Base-by-base conservation (phyloP, 129 eudicot species). In the Chrysanthemum seticuspe region DNA sequence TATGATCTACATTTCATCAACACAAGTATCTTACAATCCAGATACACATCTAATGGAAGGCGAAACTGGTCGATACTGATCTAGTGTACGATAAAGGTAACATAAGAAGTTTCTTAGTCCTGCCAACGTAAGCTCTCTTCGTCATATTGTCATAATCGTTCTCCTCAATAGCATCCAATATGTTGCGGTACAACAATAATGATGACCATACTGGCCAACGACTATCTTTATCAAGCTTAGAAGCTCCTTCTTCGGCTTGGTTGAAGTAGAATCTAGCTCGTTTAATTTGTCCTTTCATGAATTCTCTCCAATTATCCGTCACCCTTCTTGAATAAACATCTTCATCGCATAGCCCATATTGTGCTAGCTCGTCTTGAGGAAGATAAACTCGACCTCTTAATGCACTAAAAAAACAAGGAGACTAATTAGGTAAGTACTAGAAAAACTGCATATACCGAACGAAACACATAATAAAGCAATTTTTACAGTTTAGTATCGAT, bases 141-240 rank as follows among this genome's bases (percentile, higher is more conserved):
- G 96, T 93, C 81, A 89, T 70, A 74, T 93, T 93, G 78, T 89
- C 95, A 54, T 84, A 93, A 40, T 81, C 94, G 36, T 93, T 93
- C 45, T 85, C 83, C 75, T 89, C 96, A 23, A 93, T 93, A 15
- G 96, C 88, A 79, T 89, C 96, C 85, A 93, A 65, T 18, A 93
- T 89, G 84, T 77, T 73, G 3, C 87, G 79, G 71, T 93, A 93
- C 80, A 93, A 60, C 90, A 93, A 68, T 73, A 90, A 69, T 0
- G 98, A 84, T 40, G 98, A 85, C 98, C 98, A 62, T 87, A 93
- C 98, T 84, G 98, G 96, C 98, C 98, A 93, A 57, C 97, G 94
- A 63, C 98, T 93, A 84, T 88, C 97, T 74, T 83, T 79, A 79
- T 86, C 84, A n/a, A 93, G 96, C 85, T 90, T 83, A 70, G 92